Conservation (phyloP, 2,329 filamentous ascomycete species). For the Pezicula radicicola region DNA sequence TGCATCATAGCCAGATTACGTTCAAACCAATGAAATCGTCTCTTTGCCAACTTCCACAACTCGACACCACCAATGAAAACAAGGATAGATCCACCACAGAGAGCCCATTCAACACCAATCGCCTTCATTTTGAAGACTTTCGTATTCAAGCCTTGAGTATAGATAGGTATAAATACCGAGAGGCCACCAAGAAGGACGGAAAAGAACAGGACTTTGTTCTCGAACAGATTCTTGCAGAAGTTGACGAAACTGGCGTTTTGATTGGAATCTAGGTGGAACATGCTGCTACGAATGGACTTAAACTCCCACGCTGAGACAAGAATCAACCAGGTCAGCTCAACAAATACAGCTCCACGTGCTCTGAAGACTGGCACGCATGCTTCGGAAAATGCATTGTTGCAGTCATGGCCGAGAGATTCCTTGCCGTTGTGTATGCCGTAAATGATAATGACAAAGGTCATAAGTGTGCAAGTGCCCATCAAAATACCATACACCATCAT, state of each 20-base stretch:
- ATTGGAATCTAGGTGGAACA: slow-evolving; percentile 52
- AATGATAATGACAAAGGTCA: slow-evolving; percentile 48
- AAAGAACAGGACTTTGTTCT: slow-evolving; percentile 61
- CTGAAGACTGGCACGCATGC: slow-evolving; percentile 51
- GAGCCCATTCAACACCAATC: slow-evolving; percentile 64
- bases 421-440: slow-evolving; percentile 47
- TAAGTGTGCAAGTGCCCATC: slow-evolving; percentile 45
- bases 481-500: slow-evolving; percentile 51
- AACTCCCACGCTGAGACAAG: slow-evolving; percentile 59
- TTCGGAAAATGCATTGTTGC: slow-evolving; percentile 46
- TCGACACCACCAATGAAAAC: slow-evolving; percentile 61
- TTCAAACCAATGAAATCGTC: slow-evolving; percentile 30
- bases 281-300: slow-evolving; percentile 51
- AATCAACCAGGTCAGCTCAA: slow-evolving; percentile 52
- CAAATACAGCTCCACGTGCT: slow-evolving; percentile 54
- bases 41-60: slow-evolving; percentile 60
- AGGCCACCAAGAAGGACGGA: slow-evolving; percentile 50
- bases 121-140: slow-evolving; percentile 59
- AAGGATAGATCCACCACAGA: slow-evolving; percentile 53
- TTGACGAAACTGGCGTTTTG: slow-evolving; percentile 31
- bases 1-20: not conserved
- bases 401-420: slow-evolving; percentile 42
- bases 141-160: slow-evolving; percentile 63
- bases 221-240: slow-evolving; percentile 39
- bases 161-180: slow-evolving; percentile 54